These are phyloP conservation scores for Trametopsis cervina DNA, from an alignment of 768 basidiomycete genomes.

Conservation along the genomic window DNA sequence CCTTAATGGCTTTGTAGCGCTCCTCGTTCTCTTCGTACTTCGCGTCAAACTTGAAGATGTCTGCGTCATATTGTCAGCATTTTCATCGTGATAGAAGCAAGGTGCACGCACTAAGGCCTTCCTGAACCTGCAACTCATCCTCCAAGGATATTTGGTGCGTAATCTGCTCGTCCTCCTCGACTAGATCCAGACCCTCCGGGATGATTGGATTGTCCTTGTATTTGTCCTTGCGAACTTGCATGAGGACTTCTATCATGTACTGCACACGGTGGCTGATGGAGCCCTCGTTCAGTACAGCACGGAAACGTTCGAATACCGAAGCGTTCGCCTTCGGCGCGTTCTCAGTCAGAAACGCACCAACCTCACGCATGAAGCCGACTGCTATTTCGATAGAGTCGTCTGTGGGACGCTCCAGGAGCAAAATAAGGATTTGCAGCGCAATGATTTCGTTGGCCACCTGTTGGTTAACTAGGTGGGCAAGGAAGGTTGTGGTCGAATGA, in stretches of 20 bases:
- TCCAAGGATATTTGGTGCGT: conserved; percentile 91
- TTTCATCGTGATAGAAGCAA: neutral
- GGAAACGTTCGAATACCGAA: conserved; percentile 94
- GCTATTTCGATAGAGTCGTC: conserved; percentile 99
- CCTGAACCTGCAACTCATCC: conserved; percentile 90
- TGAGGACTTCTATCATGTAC: conserved; percentile 99
- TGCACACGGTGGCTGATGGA: conserved; percentile 93
- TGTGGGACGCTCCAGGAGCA: conserved; percentile 93
- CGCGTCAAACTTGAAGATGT: conserved; percentile 93
- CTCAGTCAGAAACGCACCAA: conserved; percentile 90
- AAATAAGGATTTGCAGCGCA: conserved; percentile 89
- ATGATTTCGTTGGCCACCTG: conserved; percentile 90
- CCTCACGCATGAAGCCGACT: conserved; percentile 95
- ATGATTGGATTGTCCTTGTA: conserved; percentile 98
- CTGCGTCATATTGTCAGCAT: conserved; percentile 32
- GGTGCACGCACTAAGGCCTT: conserved; percentile 77
- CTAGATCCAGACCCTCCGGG: conserved; percentile 90
- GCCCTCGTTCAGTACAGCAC: conserved; percentile 93
- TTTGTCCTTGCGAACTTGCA: conserved; percentile 98
- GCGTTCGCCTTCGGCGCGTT: conserved; percentile 93
- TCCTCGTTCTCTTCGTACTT: conserved; percentile 88
- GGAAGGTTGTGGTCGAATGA: conserved; percentile 52
- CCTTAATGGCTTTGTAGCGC: conserved; percentile 86
- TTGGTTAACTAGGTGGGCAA: conserved; percentile 91
- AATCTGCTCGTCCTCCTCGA: conserved; percentile 97